A percentile compares a stretch with the other conserved stretches of the same genome.
Evolutionary conservation across 768 basidiomycete genomes (phyloP).

Genomic region (Tephrocybe sp.): DNA sequence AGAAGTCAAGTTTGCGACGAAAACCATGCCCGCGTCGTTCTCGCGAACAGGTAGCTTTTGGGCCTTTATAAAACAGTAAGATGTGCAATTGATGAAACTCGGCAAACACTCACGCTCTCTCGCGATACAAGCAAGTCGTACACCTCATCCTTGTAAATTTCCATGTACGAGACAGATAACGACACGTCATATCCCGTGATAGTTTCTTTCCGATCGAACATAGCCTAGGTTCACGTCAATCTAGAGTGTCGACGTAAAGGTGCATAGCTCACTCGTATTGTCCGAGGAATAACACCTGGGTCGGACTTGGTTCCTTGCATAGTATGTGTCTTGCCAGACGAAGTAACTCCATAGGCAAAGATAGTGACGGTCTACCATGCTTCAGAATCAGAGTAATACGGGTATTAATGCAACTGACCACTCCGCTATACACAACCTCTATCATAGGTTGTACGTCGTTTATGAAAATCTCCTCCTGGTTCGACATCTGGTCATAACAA

Average conservation of each 20-base stretch:
- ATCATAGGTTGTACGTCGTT: conserved; percentile 77
- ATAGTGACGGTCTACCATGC: conserved; percentile 71
- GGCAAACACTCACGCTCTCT: conserved; percentile 51
- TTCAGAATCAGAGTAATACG: neutral
- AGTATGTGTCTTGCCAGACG: conserved; percentile 89
- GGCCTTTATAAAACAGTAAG: conserved; percentile 29
- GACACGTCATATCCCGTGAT: conserved; percentile 43
- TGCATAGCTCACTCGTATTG: conserved; percentile 54
- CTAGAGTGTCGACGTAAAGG: neutral
- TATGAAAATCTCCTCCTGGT: conserved; percentile 76
- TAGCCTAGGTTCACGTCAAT: conserved; percentile 35
- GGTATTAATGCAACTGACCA: conserved; percentile 45
- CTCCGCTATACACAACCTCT: conserved; percentile 74
- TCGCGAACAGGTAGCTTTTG: conserved; percentile 55
- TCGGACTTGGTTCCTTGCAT: conserved; percentile 79
- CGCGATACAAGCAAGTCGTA: conserved; percentile 81
- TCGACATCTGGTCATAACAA: conserved; percentile 70
- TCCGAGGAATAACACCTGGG: conserved; percentile 86
- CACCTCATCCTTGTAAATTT: conserved; percentile 90
- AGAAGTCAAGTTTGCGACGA: conserved; percentile 52
- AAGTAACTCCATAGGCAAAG: conserved; percentile 90
- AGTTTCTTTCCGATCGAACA: conserved; percentile 51
- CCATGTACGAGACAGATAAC: conserved; percentile 74
- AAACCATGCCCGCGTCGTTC: conserved; percentile 52
- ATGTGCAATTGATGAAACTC: neutral